Evolutionary conservation across 78 protist species (phyloP), one percentile per base, ranked within the genome.

Genomic region (Dictyostelium brefeldianum): DNA sequence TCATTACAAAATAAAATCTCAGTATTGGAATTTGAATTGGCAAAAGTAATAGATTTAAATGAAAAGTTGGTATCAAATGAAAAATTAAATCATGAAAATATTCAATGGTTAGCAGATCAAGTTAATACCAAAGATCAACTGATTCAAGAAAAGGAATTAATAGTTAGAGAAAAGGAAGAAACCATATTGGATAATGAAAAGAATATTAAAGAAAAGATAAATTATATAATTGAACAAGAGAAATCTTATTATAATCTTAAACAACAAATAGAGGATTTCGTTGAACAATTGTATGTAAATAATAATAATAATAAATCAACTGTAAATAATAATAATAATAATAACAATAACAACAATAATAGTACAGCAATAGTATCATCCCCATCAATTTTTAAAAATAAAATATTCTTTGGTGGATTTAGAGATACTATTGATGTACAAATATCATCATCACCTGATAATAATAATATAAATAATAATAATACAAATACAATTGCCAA

Each of bases 201-300:
- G 62, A 43, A 46, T 12, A 29, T 83, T 1, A 56, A 73, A 41
- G 81, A 83, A 3, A 83, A 83, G 56, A 65, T 50, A 17, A 69
- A 83, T 36, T 83, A 83, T 54, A 31, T 83, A n/a, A 48, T 70
- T 15, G 91, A 83, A 27, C 80, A 83, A 73, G 91, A 83, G 74
- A 83, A 83, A 22, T 43, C 77, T 3, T 56, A 50, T 31, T 56
- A 70, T 53, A 25, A 36, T 14, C 25, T 71, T 22, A 83, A 59
- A 71, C 80, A 83, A 73, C 91, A 83, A 83, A 69, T 74, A 9
- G 91, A 83, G n/a, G 70, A 83, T 70, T 71, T 83, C 17, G 80
- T 70, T 53, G 41, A 56, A 17, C 81, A 69, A 71, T 22, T 29
- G 6, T 46, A 62, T 46, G 62, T 31, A 56, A 78, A 31, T 54